Evolutionary conservation across 768 basidiomycete species (phyloP).

Genomic region (Termitomyces sp.): DNA sequence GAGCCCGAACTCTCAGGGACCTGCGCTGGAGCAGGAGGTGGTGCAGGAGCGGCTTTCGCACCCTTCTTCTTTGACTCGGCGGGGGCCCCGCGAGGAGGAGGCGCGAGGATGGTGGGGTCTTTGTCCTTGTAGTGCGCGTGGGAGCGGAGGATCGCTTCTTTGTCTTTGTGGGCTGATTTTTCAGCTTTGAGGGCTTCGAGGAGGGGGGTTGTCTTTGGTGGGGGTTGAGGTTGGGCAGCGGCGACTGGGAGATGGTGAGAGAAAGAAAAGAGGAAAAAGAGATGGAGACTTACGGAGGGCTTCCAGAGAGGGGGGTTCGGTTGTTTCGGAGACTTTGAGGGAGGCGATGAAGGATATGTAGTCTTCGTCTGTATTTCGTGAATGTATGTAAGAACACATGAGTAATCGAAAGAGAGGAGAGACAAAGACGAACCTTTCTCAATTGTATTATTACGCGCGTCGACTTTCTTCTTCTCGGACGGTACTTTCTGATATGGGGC

Average conservation of each 20-base stretch:
- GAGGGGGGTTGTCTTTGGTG: conserved; percentile 84
- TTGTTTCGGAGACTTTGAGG: conserved; percentile 46
- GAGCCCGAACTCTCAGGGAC: conserved; percentile 8
- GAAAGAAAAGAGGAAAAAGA: not conserved
- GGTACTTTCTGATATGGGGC: conserved; percentile 90
- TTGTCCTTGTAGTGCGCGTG: conserved; percentile 68
- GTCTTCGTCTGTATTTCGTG: conserved; percentile 59
- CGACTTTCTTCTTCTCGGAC: conserved; percentile 67
- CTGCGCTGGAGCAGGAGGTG: conserved; percentile 5
- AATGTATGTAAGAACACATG: not conserved
- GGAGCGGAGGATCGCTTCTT: conserved; percentile 65
- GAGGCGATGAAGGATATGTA: conserved; percentile 79
- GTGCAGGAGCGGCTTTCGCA: not conserved
- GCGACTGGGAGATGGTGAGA: conserved; percentile 43
- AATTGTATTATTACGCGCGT: conserved; percentile 82
- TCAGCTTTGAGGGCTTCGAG: conserved; percentile 91
- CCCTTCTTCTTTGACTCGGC: conserved; percentile 26
- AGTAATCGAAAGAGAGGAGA: not conserved
- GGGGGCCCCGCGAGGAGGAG: conserved; percentile 30
- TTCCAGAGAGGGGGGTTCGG: conserved; percentile 64
- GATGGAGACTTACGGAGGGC: conserved; percentile 43
- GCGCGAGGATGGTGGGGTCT: conserved; percentile 20
- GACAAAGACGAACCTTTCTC: conserved; percentile 62
- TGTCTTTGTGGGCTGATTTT: conserved; percentile 68
- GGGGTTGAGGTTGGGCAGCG: conserved; percentile 51